Evolutionary conservation across 148 eudicot species (phyloP).

Genomic region (Dianthus caryophyllus): DNA sequence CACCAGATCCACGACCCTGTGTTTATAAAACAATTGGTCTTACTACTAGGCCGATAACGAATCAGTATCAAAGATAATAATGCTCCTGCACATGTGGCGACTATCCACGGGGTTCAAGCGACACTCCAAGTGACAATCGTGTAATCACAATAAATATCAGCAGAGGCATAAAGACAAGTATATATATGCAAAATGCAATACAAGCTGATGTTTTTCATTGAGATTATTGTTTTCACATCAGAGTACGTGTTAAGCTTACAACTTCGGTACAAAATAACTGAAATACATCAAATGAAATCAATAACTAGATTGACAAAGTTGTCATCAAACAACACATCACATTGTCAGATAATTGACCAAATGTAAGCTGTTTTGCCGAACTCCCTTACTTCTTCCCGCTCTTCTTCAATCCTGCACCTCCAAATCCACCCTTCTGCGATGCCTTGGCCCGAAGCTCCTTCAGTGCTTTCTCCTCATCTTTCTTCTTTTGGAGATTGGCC

Average conservation of each 20-base stretch:
- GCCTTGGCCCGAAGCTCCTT: conserved; percentile 94
- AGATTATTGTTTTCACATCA: conserved; percentile 18
- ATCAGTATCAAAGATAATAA: too few species aligned
- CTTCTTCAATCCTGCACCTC: conserved; percentile 94
- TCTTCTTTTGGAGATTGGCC: conserved; percentile 88
- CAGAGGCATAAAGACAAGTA: not conserved
- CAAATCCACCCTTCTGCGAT: conserved; percentile 66
- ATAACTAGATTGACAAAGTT: not conserved
- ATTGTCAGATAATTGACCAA: conserved; percentile 8
- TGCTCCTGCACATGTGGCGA: too few species aligned
- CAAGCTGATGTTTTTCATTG: conserved; percentile 5
- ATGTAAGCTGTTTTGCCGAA: not conserved
- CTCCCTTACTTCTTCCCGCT: conserved; percentile 81
- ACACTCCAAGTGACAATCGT: too few species aligned
- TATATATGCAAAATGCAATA: conserved; percentile 11
- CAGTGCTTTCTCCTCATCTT: conserved; percentile 92
- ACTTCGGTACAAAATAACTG: not conserved
- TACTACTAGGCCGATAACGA: too few species aligned
- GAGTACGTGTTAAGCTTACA: conserved; percentile 2
- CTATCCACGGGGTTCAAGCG: too few species aligned
- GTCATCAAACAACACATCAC: conserved; percentile 19
- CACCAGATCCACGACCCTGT: too few species aligned
- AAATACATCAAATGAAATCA: conserved; percentile 8
- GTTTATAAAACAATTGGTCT: too few species aligned
- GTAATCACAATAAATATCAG: not conserved